Base-by-base conservation (phyloP, 495 filamentous ascomycete species). In the Symbiotaphrina buchneri region DNA sequence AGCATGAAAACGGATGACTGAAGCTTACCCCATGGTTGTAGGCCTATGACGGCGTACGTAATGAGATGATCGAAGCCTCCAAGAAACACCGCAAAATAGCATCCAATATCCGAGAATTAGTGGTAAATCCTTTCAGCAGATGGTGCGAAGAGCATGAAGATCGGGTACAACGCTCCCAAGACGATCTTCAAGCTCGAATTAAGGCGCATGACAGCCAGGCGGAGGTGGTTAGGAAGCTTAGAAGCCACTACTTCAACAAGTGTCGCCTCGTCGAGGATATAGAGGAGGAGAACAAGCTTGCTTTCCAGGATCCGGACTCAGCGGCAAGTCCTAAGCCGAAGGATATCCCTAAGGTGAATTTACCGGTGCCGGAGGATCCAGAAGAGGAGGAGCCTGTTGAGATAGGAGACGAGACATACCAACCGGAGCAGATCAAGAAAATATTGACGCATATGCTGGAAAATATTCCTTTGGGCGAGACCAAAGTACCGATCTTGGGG, bases 191-290 rank as follows among this genome's bases (percentile, higher is more conserved):
- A 47, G 41, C 58, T 10, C 71, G 80, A 21, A 84, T 95, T 51
- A 92, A 91, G 55, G 64, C 74, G 27, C 80, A 93, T 43, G 81
- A 92, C 45, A 83, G 78, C 41, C 90, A 95, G 49, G 74, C 74
- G 25, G 90, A 95, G 32, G 46, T 63, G 16, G 81, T 90, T 20
- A 78, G 79, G 58, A 93, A 95, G 54, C 62, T 93, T 37, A 70
- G 90, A 26, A 94, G 83, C 44, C 68, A 74, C 39, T 99, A 99
- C 52, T 99, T 92, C 65, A 95, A 93, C 58, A 95, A 94, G 53
- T 99, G 87, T 44, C 76, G 87, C 27, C 64, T 91, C 26, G 72
- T 94, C 5, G 87, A 99, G 49, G 87, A 99, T 45, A 51, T 94
- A 32, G 90, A 95, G 43, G 87, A 99, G 52, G 87, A 99, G 61